Evolutionary conservation across 2,329 filamentous ascomycete species (phyloP), one percentile per base, ranked within the genome.

Genomic region (Geosmithia morbida): DNA sequence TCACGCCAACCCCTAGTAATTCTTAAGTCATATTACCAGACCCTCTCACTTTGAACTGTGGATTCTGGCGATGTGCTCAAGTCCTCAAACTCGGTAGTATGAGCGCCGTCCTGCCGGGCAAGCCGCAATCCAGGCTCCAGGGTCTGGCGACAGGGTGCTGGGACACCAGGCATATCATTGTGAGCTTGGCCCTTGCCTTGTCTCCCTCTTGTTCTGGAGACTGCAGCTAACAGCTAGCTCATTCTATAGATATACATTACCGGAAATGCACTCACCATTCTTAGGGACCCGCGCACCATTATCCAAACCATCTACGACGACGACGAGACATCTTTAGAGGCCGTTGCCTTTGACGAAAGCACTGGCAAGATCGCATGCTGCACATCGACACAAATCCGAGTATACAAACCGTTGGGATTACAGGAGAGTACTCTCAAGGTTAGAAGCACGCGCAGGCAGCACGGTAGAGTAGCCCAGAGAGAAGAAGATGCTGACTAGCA

Each of bases 231-330:
- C 43, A 43, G 41, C 43, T 46, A 52, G 54, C 41, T 52, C 43
- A 44, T 8, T 2, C 18, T 40, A 2, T 41, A 94, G 87, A 79
- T 80, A 46, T 98, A 97, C 66, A 84, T 96, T 54, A 92, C 86
- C 50, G 90, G 90, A 57, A 85, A 83, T 64, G 87, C 87, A 51
- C 78, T 97, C 53, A 79, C 92, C 47, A 82, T 98, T 56, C 79
- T 97, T 55, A 76, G 79, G 58, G 83, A 80, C 46, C 77, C 85
- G 46, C 73, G 82, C 51, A 77, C 77, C 48, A 77, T 96, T 52
- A 66, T 95, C 33, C 92, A 98, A 64, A 96, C 89, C 3, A 83
- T 94, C 54, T 94, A 95, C 67, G 81, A 92, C 58, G 85, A 94
- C 57, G 83, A 92, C 57, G 71, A 79, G 20, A 72, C 67, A 16